Evolutionary conservation across 345 rosid genomes (phyloP), one percentile per base, ranked within the genome.

Genomic region (Turnera subulata): DNA sequence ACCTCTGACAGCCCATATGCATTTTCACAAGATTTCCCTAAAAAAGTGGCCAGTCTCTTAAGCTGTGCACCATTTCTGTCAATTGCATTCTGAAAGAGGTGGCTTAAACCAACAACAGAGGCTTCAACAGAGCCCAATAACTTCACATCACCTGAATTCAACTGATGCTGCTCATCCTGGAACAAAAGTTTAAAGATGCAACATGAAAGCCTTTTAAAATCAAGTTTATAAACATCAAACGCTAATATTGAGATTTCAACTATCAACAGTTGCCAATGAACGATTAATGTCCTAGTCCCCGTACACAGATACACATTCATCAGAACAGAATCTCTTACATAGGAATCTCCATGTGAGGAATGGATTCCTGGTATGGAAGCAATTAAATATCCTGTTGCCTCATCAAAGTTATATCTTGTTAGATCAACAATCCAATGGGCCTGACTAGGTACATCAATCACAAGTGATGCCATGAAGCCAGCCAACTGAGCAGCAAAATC

Each of bases 401-500:
- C 57, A 49, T 73, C 77, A 68, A 91, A 91, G 82, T 91, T 77
- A 66, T 82, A 88, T 26, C 84, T 91, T 46, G 85, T 55, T 77
- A 91, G 57, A 72, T 88, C 90, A 15, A 64, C 29, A 70, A 86
- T 67, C 98, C 98, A 91, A 63, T 77, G 80, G 58, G 98, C 82
- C 76, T 88, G 95, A 76, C 78, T 73, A 53, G 98, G 92, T 45
- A 83, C 85, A 81, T 84, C 90, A 76, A 76, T 64, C 68, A 86
- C 60, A 61, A 91, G 96, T 45, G 87, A 77, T 55, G 98, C 92
- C 70, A 77, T 68, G 76, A 91, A 91, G 50, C 92, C 91, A 64
- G 92, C 98, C 55, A 91, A 81, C 72, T 88, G 90, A 62, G 95
- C 87, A 72, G 83, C 80, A 68, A 91, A 91, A 62, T 91, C 96